Base-by-base conservation (phyloP, 2,329 filamentous ascomycete species). In the Albophoma yamanashiensis region DNA sequence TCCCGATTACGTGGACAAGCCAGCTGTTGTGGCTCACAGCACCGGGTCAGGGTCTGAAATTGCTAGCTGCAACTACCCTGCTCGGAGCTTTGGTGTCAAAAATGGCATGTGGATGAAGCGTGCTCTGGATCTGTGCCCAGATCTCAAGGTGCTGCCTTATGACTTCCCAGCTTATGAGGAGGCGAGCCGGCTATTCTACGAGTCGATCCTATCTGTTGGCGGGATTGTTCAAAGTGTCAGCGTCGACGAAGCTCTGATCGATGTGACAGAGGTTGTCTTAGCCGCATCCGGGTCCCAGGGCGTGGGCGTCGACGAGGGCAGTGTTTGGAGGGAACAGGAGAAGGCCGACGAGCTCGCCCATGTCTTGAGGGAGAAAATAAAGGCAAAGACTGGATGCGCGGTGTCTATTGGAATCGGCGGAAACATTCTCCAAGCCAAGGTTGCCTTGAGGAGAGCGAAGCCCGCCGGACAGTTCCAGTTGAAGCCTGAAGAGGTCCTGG, bases 71-170 rank as follows among this genome's bases (percentile, higher is more conserved):
- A 99, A 99, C 68, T 99, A 99, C 70, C 86, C 89, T 25, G 94
- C 95, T 8, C 85, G 94, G 43, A 81, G 84, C 39, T 94, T 87
- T 66, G 93, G 93, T 1, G 81, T 99, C 59, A 96, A 92, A 70
- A 99, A 99, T 66, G 95, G 95, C 43, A 99, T 97, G 94, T 99
- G 95, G 94, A 97, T 99, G 93, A 95, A 93, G 71, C 82, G 83
- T 40, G 94, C 94, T 0, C 79, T 88, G 61, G 88, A 94, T 65
- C 73, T 94, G 22, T 99, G 92, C 69, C 88, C 93, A 0, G 85
- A 91, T 27, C 78, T 99, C 22, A 92, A 95, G 66, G 87, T 97
- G 1, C 71, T 99, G n/a, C 90, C 92, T 0, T 99, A 99, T 67
- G 92, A 99, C 69, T 99, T 97, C 69, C 88, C 89, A 2, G 93